These are phyloP conservation scores for Xylariales sp. DNA, from an alignment of 2,329 filamentous ascomycete species.

Conservation along the genomic window DNA sequence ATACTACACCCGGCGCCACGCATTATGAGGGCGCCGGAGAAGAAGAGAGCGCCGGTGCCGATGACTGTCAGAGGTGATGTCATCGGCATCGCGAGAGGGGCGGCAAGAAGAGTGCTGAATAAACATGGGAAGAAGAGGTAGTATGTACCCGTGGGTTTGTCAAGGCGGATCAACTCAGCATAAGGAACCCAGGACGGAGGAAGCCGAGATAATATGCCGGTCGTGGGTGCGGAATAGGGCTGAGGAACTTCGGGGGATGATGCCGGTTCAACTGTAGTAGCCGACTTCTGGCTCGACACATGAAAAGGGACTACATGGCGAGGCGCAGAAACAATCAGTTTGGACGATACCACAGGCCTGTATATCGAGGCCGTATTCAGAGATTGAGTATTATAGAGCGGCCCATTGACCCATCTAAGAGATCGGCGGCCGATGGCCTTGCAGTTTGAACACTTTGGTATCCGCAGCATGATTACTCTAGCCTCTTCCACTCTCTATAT, in stretches of 20 bases:
- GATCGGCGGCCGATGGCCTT: slow-evolving; percentile 1
- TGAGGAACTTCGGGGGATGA: slow-evolving; percentile 16
- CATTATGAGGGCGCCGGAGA: slow-evolving; percentile 76
- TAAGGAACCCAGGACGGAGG: slow-evolving; percentile 73
- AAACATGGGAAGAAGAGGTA: slow-evolving; percentile 84
- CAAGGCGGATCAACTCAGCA: slow-evolving; percentile 73
- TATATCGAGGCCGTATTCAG: neutral
- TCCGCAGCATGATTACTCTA: too few species aligned
- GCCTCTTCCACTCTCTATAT: too few species aligned
- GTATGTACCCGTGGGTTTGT: slow-evolving; percentile 78
- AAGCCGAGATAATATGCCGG: slow-evolving; percentile 65
- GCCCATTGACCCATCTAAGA: neutral
- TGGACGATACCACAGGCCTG: neutral
- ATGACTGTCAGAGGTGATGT: slow-evolving; percentile 56
- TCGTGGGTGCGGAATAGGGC: slow-evolving; percentile 64
- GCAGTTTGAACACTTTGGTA: too few species aligned
- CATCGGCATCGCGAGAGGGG: slow-evolving; percentile 61
- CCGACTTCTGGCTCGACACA: slow-evolving; percentile 4
- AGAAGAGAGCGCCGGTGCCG: slow-evolving; percentile 65
- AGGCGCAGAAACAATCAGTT: neutral
- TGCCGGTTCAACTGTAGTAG: slow-evolving; percentile 13
- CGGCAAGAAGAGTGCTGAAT: slow-evolving; percentile 78
- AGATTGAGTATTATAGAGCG: neutral
- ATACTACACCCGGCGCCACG: slow-evolving; percentile 83
- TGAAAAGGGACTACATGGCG: slow-evolving; percentile 8